Conservation (phyloP, 176 grass and related monocot species). For the Miscanthus lutarioriparius region DNA sequence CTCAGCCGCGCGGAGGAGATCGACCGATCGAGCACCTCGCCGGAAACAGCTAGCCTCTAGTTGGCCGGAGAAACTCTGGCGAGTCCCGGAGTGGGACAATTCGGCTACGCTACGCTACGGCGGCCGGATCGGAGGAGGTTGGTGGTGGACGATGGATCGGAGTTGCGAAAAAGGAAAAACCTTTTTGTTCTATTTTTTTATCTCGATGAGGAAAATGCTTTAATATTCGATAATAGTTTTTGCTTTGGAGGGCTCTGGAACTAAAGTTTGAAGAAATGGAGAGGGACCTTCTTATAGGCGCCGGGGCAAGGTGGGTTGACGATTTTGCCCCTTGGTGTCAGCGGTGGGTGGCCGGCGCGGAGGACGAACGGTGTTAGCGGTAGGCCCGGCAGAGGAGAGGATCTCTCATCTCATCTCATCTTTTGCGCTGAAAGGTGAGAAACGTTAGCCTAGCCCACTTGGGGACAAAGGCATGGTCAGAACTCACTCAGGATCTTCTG, state of each 20-base stretch:
- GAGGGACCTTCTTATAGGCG: conserved; percentile 64
- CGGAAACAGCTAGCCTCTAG: conserved; percentile 9
- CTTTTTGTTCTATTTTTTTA: conserved; percentile 15
- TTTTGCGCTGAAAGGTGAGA: conserved; percentile 25
- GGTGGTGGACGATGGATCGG: conserved; percentile 27
- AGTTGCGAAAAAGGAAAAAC: not conserved
- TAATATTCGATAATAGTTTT: conserved; percentile 40
- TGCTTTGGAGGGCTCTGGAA: conserved; percentile 35
- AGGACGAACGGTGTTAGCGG: conserved; percentile 31
- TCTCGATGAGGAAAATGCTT: conserved; percentile 7
- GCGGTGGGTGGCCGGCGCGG: conserved; percentile 30
- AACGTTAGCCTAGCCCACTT: not conserved
- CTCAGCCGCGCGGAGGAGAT: conserved; percentile 47
- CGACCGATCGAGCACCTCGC: conserved; percentile 19
- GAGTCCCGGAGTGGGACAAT: conserved; percentile 33
- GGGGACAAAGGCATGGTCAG: conserved; percentile 4
- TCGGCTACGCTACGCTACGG: conserved; percentile 31
- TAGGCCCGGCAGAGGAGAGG: not conserved
- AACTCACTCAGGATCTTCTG: conserved; percentile 29
- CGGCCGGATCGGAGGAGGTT: conserved; percentile 23
- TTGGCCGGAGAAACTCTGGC: conserved; percentile 32
- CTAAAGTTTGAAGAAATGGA: conserved; percentile 73
- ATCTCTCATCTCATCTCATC: conserved; percentile 27
- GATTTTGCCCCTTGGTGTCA: conserved; percentile 32
- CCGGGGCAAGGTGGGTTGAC: not conserved